Percentiles rank a stretch among this genome's conserved stretches.
Evolutionary conservation across 306 rosid species (phyloP).

Genomic region (Citrullus mucosospermus): DNA sequence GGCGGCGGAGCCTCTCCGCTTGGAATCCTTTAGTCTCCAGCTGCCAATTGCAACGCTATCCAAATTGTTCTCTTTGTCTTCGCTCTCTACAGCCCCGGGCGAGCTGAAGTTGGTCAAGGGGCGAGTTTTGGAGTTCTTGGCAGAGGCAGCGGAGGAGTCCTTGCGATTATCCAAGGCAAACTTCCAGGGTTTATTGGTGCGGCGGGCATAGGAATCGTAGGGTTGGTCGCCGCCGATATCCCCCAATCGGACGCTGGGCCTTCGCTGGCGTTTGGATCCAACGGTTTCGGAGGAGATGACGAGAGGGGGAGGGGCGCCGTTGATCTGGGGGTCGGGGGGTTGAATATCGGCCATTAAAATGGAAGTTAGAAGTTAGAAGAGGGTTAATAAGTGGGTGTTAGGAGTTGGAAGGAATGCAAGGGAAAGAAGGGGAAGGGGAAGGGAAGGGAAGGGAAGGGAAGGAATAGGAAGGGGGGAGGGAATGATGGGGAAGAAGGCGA

Average conservation of each 20-base stretch:
- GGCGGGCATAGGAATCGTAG: conserved; percentile 61
- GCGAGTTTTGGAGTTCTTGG: conserved; percentile 71
- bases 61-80: conserved; percentile 48
- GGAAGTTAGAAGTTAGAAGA: background rate
- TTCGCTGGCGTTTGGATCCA: conserved; percentile 72
- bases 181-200: conserved; percentile 58
- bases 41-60: conserved; percentile 71
- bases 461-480: background rate
- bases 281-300: conserved; percentile 39
- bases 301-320: conserved; percentile 28
- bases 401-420: background rate
- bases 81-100: conserved; percentile 15
- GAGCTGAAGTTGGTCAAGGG: conserved; percentile 47
- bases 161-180: conserved; percentile 26
- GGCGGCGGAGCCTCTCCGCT: conserved; percentile 47
- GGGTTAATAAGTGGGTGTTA: background rate
- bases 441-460: background rate
- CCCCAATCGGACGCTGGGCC: conserved; percentile 89
- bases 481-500: background rate
- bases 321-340: conserved; percentile 43
- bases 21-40: conserved; percentile 79
- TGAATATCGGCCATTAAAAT: conserved; percentile 56
- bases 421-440: background rate
- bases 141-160: conserved; percentile 21
- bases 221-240: conserved; percentile 91